These are phyloP conservation scores for Diaporthe caulivora DNA, from an alignment of 2,329 filamentous ascomycete genomes.

Conservation along the genomic window DNA sequence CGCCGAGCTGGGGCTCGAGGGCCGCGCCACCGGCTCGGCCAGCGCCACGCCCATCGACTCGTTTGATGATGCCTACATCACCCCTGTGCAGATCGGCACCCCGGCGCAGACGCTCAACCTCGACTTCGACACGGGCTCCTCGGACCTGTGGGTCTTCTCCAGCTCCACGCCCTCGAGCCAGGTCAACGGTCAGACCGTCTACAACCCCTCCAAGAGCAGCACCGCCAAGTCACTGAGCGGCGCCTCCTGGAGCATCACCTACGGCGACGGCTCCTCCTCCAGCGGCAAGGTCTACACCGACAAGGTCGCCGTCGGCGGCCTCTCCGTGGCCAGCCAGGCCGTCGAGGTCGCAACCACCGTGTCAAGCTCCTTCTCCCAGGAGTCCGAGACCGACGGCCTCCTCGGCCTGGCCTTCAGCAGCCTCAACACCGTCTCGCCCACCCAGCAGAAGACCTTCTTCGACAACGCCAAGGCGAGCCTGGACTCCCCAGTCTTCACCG, in stretches of 20 bases:
- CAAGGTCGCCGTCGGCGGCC: conserved; percentile 48
- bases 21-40: conserved; percentile 40
- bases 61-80: conserved; percentile 50
- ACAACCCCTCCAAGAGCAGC: conserved; percentile 47
- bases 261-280: conserved; percentile 49
- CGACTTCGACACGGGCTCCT: conserved; percentile 60
- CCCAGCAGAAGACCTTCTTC: conserved; percentile 56
- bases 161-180: conserved; percentile 43
- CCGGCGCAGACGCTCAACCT: conserved; percentile 57
- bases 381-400: conserved; percentile 55
- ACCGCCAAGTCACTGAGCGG: conserved; percentile 46
- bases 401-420: conserved; percentile 58
- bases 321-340: conserved; percentile 56
- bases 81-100: conserved; percentile 51
- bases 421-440: conserved; percentile 58
- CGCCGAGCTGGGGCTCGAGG: conserved; percentile 6
- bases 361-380: conserved; percentile 53
- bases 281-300: conserved; percentile 50
- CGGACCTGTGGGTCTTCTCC: conserved; percentile 56
- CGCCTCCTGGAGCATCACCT: conserved; percentile 48
- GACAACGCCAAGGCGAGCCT: conserved; percentile 48
- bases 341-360: conserved; percentile 58
- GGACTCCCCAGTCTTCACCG: conserved; percentile 49
- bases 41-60: conserved; percentile 37
- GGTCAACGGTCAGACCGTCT: conserved; percentile 46